A percentile compares a stretch with the other conserved stretches of the same genome.
phyloP scores from a whole-genome alignment of 2,329 filamentous ascomycete species.

The Xylaria sp. region DNA sequence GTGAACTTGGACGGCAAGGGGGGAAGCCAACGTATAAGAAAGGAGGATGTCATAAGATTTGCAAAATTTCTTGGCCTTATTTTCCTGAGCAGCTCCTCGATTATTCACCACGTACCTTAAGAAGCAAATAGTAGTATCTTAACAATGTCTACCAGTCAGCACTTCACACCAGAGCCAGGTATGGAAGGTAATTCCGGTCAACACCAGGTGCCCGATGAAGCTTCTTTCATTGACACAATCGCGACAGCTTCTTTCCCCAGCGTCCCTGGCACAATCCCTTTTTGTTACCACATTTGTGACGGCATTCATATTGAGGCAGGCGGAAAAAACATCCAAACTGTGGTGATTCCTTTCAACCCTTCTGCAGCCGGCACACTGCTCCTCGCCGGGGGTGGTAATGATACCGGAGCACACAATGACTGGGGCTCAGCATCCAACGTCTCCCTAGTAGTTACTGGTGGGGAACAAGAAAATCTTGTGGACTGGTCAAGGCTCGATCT shows the following conservation, averaged over 20 bases:
- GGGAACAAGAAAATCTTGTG: neutral
- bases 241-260: neutral
- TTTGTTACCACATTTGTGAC: no score
- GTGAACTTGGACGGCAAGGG: no score
- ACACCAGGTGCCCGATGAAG: neutral
- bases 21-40: neutral
- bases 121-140: neutral
- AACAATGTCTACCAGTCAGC: neutral
- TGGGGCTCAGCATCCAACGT: neutral
- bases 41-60: neutral
- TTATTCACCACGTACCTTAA: neutral
- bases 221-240: no score
- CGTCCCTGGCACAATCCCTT: no score
- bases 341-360: no score
- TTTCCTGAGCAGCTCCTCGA: neutral
- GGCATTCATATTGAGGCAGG: no score
- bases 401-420: neutral
- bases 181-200: neutral
- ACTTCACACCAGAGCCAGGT: neutral
- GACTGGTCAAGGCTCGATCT: slow-evolving; percentile 12
- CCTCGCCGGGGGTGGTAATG: neutral
- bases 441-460: neutral
- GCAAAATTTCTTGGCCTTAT: neutral
- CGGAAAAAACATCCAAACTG: no score
- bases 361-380: neutral